phyloP scores from a whole-genome alignment of 345 rosid genomes.

The Cardiospermum halicacabum region DNA sequence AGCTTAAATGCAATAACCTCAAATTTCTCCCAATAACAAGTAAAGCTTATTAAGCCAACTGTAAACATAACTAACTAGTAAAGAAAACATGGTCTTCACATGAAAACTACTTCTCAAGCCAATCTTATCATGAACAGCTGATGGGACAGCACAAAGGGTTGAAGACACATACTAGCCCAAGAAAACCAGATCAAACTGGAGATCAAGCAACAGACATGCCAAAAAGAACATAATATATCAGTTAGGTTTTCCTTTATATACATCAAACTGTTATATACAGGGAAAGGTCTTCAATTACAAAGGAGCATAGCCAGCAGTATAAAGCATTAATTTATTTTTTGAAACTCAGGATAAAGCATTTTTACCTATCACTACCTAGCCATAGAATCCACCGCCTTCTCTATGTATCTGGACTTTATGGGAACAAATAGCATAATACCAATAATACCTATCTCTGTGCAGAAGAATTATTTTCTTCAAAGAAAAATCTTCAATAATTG shows the following conservation, averaged over 20 bases:
- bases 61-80: too few species aligned
- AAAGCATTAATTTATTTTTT: too few species aligned
- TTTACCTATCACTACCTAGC: background rate
- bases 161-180: background rate
- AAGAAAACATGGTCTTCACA: background rate
- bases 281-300: background rate
- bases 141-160: background rate
- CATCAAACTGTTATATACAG: background rate
- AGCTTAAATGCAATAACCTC: background rate
- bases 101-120: background rate
- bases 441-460: background rate
- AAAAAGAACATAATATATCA: background rate
- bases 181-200: background rate
- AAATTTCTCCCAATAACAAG: background rate
- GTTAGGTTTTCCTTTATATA: background rate
- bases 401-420: background rate
- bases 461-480: background rate
- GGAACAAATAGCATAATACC: background rate
- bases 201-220: background rate
- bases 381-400: background rate
- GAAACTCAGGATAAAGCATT: background rate
- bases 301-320: background rate
- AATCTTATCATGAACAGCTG: background rate
- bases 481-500: background rate
- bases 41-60: too few species aligned